Conservation (phyloP, 768 basidiomycete genomes). For the Tephrocybe sp. region DNA sequence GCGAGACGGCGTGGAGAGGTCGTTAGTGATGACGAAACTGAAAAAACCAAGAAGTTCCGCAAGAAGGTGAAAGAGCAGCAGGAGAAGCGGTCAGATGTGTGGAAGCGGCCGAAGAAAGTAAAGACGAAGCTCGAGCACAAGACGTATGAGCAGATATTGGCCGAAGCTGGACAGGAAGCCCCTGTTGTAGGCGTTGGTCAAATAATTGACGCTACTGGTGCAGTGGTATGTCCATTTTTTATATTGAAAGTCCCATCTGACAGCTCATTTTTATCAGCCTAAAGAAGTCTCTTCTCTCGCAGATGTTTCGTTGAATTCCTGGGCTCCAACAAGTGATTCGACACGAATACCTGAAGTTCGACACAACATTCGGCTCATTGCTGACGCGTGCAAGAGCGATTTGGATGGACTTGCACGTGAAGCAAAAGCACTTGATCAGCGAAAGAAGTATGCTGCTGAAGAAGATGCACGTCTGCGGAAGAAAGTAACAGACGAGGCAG, state of each 20-base stretch:
- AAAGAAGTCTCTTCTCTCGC: slow-evolving; percentile 85
- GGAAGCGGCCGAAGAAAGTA: slow-evolving; percentile 84
- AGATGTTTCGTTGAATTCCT: slow-evolving; percentile 69
- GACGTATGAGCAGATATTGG: slow-evolving; percentile 94
- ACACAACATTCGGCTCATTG: slow-evolving; percentile 89
- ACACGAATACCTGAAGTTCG: slow-evolving; percentile 95
- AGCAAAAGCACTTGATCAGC: slow-evolving; percentile 78
- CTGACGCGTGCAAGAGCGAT: slow-evolving; percentile 77
- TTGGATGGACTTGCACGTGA: slow-evolving; percentile 89
- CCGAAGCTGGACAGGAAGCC: slow-evolving; percentile 72
- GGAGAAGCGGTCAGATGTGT: slow-evolving; percentile 69
- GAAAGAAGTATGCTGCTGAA: slow-evolving; percentile 64
- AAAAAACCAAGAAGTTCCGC: slow-evolving; percentile 42
- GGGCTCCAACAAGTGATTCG: slow-evolving; percentile 86
- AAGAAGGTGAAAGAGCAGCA: slow-evolving; percentile 53
- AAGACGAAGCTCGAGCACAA: slow-evolving; percentile 90
- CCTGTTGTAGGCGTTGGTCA: slow-evolving; percentile 63
- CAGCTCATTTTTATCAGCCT: slow-evolving; percentile 44
- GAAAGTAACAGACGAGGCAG: slow-evolving; percentile 73
- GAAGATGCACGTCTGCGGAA: slow-evolving; percentile 73
- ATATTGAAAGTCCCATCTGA: not conserved
- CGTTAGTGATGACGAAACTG: slow-evolving; percentile 72
- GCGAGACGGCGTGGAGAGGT: slow-evolving; percentile 70
- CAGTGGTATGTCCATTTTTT: slow-evolving; percentile 58
- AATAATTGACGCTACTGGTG: slow-evolving; percentile 94